Evolutionary conservation across 306 rosid genomes (phyloP), one percentile per base, ranked within the genome.

Genomic region (Inga laurina): DNA sequence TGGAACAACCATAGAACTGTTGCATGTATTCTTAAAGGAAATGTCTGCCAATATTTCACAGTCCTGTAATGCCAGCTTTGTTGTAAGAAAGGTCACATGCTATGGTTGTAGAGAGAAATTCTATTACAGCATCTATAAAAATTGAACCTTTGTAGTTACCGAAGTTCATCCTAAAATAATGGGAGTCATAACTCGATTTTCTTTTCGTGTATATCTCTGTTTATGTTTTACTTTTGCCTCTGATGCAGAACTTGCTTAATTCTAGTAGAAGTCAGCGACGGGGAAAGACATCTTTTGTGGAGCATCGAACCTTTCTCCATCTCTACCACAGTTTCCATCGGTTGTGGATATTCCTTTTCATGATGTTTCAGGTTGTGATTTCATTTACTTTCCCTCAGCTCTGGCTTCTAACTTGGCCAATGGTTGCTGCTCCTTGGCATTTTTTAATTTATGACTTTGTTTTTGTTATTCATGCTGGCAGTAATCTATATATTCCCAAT

Each of bases 241-340:
- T 77, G 43, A 75, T 84, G 72, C 92, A 95, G 99, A 88, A 82
- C 76, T 83, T 87, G 75, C 87, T 88, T 51, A 78, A 67, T 78
- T 81, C 93, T 74, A 88, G 91, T 45, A 79, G 94, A 68, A 84
- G 93, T 86, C 85, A 74, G 82, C 89, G 81, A 81, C 90, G 56
- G 76, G 99, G 99, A 64, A 95, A 95, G 88, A 95, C 99, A 72
- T 95, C 98, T 16, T 95, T 95, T 91, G 99, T 95, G 83, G 99
- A 95, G 89, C 99, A 95, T 82, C 91, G 98, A 18, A 93, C 94
- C 21, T 95, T 95, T 92, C 91, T 95, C 34, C 99, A 93, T 91
- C 92, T 95, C 19, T 95, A 92, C 88, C 99, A 95, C 66, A 95
- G 99, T 83, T 95, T 95, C 86, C 98, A 95, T 69, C 92, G 98